Evolutionary conservation across 257 asterid species (phyloP).

Genomic region (Lavandula angustifolia): DNA sequence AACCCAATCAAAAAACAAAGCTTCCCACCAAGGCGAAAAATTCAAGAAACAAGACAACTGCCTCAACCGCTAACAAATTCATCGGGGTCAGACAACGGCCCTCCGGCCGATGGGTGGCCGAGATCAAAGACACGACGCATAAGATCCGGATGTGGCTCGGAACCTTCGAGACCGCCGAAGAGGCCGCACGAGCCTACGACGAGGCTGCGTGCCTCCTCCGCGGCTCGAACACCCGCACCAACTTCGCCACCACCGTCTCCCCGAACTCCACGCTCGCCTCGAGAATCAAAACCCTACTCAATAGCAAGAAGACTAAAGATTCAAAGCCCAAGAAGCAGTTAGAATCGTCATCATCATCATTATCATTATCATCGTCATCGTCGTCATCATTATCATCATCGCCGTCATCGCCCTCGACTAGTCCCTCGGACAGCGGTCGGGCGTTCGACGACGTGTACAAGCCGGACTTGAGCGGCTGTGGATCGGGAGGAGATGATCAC

Average conservation of each 20-base stretch:
- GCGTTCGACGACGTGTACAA: slow-evolving; percentile 46
- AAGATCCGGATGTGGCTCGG: slow-evolving; percentile 81
- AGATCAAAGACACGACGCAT: slow-evolving; percentile 71
- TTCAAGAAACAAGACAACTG: slow-evolving; percentile 33
- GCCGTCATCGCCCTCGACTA: too few species aligned
- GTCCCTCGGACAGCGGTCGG: background rate
- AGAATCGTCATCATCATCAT: background rate
- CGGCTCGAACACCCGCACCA: slow-evolving; percentile 64
- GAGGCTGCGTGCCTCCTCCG: slow-evolving; percentile 68
- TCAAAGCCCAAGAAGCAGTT: slow-evolving; percentile 17
- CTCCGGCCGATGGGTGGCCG: slow-evolving; percentile 76
- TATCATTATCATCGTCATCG: background rate
- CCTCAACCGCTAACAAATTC: slow-evolving; percentile 39
- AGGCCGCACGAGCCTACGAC: slow-evolving; percentile 71
- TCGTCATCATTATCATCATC: too few species aligned
- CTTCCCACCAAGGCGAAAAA: slow-evolving; percentile 37
- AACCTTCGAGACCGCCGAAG: slow-evolving; percentile 61
- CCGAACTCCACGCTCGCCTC: slow-evolving; percentile 61
- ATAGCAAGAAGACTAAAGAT: slow-evolving; percentile 26
- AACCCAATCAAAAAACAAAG: slow-evolving; percentile 28
- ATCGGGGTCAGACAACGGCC: slow-evolving; percentile 74
- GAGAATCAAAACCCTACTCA: slow-evolving; percentile 48
- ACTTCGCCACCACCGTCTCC: slow-evolving; percentile 50
- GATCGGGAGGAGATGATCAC: slow-evolving; percentile 20
- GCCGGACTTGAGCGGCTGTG: slow-evolving; percentile 57